Percentiles rank a stretch among this genome's conserved stretches.
phyloP scores from a whole-genome alignment of 345 rosid genomes.

The Euclidium syriacum region DNA sequence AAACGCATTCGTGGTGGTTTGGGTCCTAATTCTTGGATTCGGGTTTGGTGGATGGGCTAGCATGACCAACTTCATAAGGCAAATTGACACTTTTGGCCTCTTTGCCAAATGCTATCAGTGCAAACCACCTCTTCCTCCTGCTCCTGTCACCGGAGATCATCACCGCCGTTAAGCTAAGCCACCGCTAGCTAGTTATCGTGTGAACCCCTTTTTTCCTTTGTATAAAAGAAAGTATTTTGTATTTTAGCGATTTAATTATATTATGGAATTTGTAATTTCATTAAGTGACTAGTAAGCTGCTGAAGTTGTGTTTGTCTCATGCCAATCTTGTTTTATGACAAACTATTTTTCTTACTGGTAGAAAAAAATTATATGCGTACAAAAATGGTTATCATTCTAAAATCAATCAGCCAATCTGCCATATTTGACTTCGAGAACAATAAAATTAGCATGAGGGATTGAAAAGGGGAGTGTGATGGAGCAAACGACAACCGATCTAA shows the following conservation, averaged over 20 bases:
- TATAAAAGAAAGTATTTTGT: neutral
- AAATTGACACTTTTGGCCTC: slow-evolving; percentile 83
- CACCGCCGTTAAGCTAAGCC: slow-evolving; percentile 34
- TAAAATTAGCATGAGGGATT: no score
- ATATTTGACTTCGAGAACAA: neutral
- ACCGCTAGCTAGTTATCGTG: neutral
- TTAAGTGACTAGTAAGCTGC: slow-evolving; percentile 1
- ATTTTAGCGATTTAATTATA: neutral
- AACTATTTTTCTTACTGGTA: slow-evolving; percentile 8
- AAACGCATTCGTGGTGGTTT: slow-evolving; percentile 63
- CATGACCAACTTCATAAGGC: slow-evolving; percentile 75
- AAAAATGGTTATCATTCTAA: neutral
- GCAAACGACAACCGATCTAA: no score
- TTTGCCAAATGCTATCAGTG: slow-evolving; percentile 96
- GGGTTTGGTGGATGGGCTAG: slow-evolving; percentile 99
- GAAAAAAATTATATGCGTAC: slow-evolving; percentile 8
- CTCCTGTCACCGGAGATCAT: slow-evolving; percentile 26
- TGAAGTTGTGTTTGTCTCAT: slow-evolving; percentile 8
- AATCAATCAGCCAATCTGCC: slow-evolving; percentile 17
- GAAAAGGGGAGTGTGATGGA: no score
- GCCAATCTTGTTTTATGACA: slow-evolving; percentile 10
- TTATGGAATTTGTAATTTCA: neutral
- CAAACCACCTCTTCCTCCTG: slow-evolving; percentile 46
- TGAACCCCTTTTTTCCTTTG: neutral
- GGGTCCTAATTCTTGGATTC: slow-evolving; percentile 84